These are phyloP conservation scores for Thalassiosira profunda DNA, from an alignment of 108 stramenopile genomes.

Conservation along the genomic window DNA sequence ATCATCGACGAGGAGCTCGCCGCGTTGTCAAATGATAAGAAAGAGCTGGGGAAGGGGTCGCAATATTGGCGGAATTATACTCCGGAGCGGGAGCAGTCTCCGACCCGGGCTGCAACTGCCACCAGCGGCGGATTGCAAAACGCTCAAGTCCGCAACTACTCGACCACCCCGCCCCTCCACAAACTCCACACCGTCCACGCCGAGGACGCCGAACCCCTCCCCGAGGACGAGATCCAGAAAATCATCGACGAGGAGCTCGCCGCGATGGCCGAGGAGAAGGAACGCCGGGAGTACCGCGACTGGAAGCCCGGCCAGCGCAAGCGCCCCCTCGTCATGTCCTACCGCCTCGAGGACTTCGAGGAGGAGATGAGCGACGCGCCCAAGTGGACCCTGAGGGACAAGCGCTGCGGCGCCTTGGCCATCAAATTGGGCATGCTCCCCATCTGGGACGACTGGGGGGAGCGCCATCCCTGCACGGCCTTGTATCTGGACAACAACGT, in stretches of 20 bases:
- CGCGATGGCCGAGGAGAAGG: conserved; percentile 55
- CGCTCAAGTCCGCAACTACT: too few species aligned
- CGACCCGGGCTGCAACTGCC: too few species aligned
- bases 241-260: conserved; percentile 69
- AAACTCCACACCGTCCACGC: conserved; percentile 52
- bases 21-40: conserved; percentile 54
- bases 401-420: conserved; percentile 90
- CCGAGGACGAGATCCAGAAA: conserved; percentile 65
- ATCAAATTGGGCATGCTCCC: conserved; percentile 99
- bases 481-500: conserved; percentile 93
- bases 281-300: conserved; percentile 47
- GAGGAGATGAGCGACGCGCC: conserved; percentile 56
- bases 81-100: too few species aligned
- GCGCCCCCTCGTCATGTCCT: conserved; percentile 68
- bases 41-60: conserved; percentile 42
- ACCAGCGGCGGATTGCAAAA: too few species aligned
- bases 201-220: too few species aligned
- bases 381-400: conserved; percentile 79
- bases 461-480: conserved; percentile 93
- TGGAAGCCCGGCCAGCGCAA: conserved; percentile 93
- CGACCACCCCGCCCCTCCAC: conserved; percentile 14
- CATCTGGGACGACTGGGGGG: conserved; percentile 97
- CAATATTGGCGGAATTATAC: too few species aligned
- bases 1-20: conserved; percentile 69
- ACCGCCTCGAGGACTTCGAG: conserved; percentile 73